Base-by-base conservation (phyloP, 768 basidiomycete genomes). In the Lactarius hengduanensis region DNA sequence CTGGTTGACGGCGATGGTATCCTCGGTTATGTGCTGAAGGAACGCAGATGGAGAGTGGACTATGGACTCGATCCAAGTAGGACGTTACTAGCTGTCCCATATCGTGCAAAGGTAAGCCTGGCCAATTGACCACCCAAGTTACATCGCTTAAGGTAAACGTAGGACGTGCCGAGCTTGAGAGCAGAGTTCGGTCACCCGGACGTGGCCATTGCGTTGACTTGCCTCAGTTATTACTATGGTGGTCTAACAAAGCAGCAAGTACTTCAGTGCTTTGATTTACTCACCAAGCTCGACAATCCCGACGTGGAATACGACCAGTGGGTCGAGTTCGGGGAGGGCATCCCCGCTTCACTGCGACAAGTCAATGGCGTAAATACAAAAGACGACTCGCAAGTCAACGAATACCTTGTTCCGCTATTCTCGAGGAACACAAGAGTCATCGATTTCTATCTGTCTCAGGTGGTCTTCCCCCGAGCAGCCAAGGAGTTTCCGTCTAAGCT, bases 151-250 rank as follows among this genome's bases (percentile, higher is more conserved):
- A 32, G 1, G 11, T 40, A 45, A 22, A 43, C 1, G 15, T n/a
- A 83, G 67, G 84, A 85, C 57, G 74, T 79, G 4, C 83, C 84
- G 0, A 74, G 81, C 16, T 66, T 73, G 13, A 74, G 78, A 32
- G 78, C 83, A 41, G 83, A 85, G 58, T 85, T 85, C 56, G 81
- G 81, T 5, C 84, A 85, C 69, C 84, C 83, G 0, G 84, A 85
- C 28, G 74, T 83, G 3, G 76, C 78, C 1, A 73, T 84, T 57
- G 63, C 74, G 18, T 71, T 84, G 58, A 84, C 83, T 0, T 84
- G 79, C 59, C 71, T 84, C 36, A 77, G 76, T 0, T 84, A 84
- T 61, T 84, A 84, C 57, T 84, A 84, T 57, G 72, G 72, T 1
- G 84, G 84, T 7, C 74, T 85, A 4, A 75, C 72, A 0, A 65